These are phyloP conservation scores for Citrus glauca DNA, from an alignment of 345 rosid species.

Conservation along the genomic window DNA sequence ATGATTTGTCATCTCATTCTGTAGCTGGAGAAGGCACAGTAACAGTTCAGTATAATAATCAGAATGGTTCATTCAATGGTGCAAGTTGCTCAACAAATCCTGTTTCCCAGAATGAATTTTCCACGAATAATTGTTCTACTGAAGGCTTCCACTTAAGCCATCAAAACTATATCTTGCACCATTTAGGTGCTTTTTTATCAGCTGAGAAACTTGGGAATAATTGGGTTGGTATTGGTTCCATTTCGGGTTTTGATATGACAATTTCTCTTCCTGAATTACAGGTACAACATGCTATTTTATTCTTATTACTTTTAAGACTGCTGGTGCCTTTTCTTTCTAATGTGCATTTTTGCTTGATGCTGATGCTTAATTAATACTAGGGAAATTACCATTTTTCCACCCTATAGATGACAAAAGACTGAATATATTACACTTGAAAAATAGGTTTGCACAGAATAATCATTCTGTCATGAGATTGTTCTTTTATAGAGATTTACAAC, in stretches of 20 bases:
- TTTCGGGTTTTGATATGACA: conserved; percentile 66
- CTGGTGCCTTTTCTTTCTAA: neutral
- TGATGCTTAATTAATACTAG: neutral
- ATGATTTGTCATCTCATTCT: conserved; percentile 34
- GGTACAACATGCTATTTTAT: conserved; percentile 34
- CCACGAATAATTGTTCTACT: conserved; percentile 21
- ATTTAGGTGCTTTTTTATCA: conserved; percentile 49
- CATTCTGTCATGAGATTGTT: too few relatives aligned
- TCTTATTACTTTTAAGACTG: conserved; percentile 2
- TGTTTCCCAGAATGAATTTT: conserved; percentile 19
- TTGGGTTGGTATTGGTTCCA: conserved; percentile 69
- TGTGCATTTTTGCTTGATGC: neutral
- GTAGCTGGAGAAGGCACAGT: conserved; percentile 32
- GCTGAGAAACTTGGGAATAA: conserved; percentile 38
- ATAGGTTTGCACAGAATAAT: too few relatives aligned
- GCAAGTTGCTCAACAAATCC: conserved; percentile 35
- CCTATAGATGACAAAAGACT: too few relatives aligned
- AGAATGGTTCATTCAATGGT: conserved; percentile 32
- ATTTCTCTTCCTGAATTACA: conserved; percentile 68
- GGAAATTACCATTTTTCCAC: too few relatives aligned
- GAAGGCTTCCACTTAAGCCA: conserved; percentile 31
- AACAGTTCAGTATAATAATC: conserved; percentile 31
- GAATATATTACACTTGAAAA: too few relatives aligned
- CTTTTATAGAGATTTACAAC: too few relatives aligned
- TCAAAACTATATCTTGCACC: conserved; percentile 57